Percentiles rank a stretch among this genome's conserved stretches.
phyloP scores from a whole-genome alignment of 1,139 yeast genomes.

The Ogataea hybrid region DNA sequence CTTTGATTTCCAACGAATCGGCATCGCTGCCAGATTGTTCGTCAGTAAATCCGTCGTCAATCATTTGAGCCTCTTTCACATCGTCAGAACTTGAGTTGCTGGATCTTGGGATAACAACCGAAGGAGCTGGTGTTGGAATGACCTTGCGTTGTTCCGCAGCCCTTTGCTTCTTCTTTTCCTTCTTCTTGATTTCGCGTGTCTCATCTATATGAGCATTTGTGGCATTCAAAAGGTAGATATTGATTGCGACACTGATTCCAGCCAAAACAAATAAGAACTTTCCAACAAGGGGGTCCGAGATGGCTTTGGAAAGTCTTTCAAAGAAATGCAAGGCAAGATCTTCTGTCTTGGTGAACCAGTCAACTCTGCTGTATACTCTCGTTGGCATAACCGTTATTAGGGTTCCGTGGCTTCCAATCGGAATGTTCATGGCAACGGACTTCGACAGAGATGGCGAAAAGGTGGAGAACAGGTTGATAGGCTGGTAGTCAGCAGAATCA shows the following conservation, averaged over 20 bases:
- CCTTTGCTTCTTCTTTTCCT: constrained; percentile 10
- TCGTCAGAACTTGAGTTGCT: constrained; percentile 21
- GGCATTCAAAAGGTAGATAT: constrained; percentile 79
- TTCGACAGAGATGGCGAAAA: constrained; percentile 35
- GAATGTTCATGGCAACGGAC: constrained; percentile 42
- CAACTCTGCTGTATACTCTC: constrained; percentile 67
- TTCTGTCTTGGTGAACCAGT: constrained; percentile 62
- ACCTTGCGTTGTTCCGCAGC: constrained; percentile 15
- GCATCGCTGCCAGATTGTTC: constrained; percentile 22
- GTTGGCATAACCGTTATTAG: constrained; percentile 69
- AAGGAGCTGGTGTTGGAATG: constrained; percentile 15
- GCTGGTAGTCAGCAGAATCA: constrained; percentile 38
- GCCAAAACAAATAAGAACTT: constrained; percentile 74
- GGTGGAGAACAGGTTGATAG: constrained; percentile 20
- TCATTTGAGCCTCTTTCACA: constrained; percentile 32
- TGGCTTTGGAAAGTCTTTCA: constrained; percentile 64
- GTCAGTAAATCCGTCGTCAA: constrained; percentile 27
- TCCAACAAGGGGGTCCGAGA: constrained; percentile 78
- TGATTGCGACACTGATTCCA: constrained; percentile 73
- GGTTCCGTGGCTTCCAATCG: constrained; percentile 47
- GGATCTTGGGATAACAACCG: constrained; percentile 15
- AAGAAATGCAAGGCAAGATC: constrained; percentile 55
- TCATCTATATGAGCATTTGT: constrained; percentile 52
- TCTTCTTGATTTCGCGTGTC: constrained; percentile 9
- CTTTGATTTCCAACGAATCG: constrained; percentile 14